Evolutionary conservation across 2,329 filamentous ascomycete genomes (phyloP).

Genomic region (Teratosphaeria pseudoeucalypti): DNA sequence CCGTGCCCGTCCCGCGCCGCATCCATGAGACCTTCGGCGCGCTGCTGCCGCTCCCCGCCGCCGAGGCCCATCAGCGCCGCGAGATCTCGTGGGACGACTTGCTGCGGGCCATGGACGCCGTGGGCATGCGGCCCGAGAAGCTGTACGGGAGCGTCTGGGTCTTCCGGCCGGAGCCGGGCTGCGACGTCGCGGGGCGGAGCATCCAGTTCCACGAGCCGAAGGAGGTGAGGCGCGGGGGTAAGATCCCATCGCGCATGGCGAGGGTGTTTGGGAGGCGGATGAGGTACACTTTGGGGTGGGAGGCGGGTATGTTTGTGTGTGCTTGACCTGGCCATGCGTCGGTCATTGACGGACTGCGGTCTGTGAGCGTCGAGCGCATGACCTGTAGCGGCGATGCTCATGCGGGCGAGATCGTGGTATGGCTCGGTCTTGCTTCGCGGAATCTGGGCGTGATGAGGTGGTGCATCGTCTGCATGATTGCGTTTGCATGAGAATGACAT

Average conservation of each 20-base stretch:
- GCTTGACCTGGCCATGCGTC: not conserved
- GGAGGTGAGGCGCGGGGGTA: slow-evolving; percentile 31
- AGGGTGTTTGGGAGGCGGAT: slow-evolving; percentile 41
- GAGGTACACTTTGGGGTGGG: slow-evolving; percentile 25
- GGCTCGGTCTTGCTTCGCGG: no score
- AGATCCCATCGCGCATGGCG: slow-evolving; percentile 40
- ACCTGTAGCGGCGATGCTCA: not conserved
- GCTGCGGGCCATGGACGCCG: slow-evolving; percentile 39
- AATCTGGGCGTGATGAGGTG: no score
- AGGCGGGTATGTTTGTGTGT: slow-evolving; percentile 2
- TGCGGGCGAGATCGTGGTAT: not conserved
- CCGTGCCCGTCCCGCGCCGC: slow-evolving; percentile 1
- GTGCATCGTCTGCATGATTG: no score
- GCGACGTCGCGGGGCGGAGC: slow-evolving; percentile 20
- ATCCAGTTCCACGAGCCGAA: slow-evolving; percentile 56
- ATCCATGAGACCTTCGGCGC: slow-evolving; percentile 32
- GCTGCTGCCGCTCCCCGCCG: slow-evolving; percentile 30
- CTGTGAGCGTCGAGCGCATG: not conserved
- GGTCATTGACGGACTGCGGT: not conserved
- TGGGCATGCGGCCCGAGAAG: slow-evolving; percentile 45
- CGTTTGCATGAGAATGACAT: no score
- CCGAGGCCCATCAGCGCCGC: slow-evolving; percentile 28
- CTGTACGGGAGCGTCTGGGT: slow-evolving; percentile 53
- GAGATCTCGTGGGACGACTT: slow-evolving; percentile 47
- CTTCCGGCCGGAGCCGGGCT: slow-evolving; percentile 33